These are phyloP conservation scores for Tolypocladium pustulatum DNA, from an alignment of 2,329 filamentous ascomycete genomes.

Conservation along the genomic window DNA sequence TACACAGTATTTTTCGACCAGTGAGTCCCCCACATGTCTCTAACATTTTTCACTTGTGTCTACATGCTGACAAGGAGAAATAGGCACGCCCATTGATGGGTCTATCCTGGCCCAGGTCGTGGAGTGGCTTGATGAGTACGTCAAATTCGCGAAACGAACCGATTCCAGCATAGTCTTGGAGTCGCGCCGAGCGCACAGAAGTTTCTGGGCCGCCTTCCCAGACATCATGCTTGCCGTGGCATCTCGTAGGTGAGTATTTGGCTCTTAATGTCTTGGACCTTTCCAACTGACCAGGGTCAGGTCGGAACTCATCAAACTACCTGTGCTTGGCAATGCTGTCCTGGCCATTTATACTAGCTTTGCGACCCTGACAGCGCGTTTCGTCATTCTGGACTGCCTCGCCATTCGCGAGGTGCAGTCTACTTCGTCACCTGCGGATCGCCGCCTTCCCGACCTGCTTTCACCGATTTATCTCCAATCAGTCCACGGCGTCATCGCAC, in stretches of 20 bases:
- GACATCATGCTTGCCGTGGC: slow-evolving; percentile 29
- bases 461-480: slow-evolving; percentile 31
- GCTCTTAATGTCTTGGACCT: neutral
- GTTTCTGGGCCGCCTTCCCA: slow-evolving; percentile 44
- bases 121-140: slow-evolving; percentile 39
- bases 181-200: slow-evolving; percentile 30
- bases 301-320: slow-evolving; percentile 1
- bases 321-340: slow-evolving; percentile 2
- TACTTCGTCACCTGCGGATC: slow-evolving; percentile 1
- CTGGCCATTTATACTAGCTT: slow-evolving; percentile 27
- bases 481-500: slow-evolving; percentile 21
- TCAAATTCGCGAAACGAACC: slow-evolving; percentile 27
- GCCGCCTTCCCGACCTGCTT: slow-evolving; percentile 13
- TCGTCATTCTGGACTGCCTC: slow-evolving; percentile 36
- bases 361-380: slow-evolving; percentile 39
- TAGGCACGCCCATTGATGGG: slow-evolving; percentile 32
- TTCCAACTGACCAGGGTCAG: neutral
- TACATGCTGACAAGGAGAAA: slow-evolving; percentile 12
- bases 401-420: slow-evolving; percentile 9
- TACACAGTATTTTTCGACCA: slow-evolving; percentile 22
- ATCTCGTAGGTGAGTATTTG: slow-evolving; percentile 27
- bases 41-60: neutral
- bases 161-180: slow-evolving; percentile 25
- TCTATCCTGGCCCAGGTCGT: slow-evolving; percentile 32
- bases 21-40: slow-evolving; percentile 10